Evolutionary conservation across 768 basidiomycete species (phyloP), one percentile per base, ranked within the genome.

Genomic region (Tulasnella sp.): DNA sequence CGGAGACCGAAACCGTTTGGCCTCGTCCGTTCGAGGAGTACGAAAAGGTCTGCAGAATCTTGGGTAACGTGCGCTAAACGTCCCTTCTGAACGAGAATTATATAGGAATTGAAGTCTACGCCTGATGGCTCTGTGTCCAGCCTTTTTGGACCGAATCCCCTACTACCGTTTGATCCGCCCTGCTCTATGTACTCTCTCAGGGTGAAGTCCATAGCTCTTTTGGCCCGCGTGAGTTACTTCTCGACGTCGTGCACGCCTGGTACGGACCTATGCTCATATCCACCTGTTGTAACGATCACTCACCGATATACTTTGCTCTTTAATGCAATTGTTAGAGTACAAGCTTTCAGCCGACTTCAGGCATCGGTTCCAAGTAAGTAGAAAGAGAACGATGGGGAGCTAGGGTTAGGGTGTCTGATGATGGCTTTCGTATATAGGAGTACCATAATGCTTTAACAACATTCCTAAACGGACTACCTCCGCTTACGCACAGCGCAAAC

Each of bases 1-100:
- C 62, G 35, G 59, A 65, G 19, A 66, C 64, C 6, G 71, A 72
- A 66, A 74, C 74, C 32, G 74, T 74, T n/a, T 74, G 74, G 74
- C 74, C 74, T 6, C 22, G 74, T 14, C 44, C 47, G 16, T 59
- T 74, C n/a, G 74, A 74, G 3, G 74, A 74, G 40, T 74, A 74
- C 66, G 73, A 74, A 62, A 35, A 32, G 36, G 74, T 74, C 34
- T n/a, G n/a, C n/a, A 22, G 73, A 34, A 35, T 22, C 32, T 19
- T 66, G 3, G 11, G 11, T 34, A 2, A 52, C n/a, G 16, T 22
- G 17, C 39, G 26, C 26, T 8, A 17, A 16, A 35, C 39, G 4
- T 41, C 5, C 9, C 44, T 26, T 40, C 32, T 42, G n/a, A 41
- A 26, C 14, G 1, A 22, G 22, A 34, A 35, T 19, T 19, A 32